Evolutionary conservation across 2,329 filamentous ascomycete species (phyloP).

Genomic region (Neofusicoccum umdonicola): DNA sequence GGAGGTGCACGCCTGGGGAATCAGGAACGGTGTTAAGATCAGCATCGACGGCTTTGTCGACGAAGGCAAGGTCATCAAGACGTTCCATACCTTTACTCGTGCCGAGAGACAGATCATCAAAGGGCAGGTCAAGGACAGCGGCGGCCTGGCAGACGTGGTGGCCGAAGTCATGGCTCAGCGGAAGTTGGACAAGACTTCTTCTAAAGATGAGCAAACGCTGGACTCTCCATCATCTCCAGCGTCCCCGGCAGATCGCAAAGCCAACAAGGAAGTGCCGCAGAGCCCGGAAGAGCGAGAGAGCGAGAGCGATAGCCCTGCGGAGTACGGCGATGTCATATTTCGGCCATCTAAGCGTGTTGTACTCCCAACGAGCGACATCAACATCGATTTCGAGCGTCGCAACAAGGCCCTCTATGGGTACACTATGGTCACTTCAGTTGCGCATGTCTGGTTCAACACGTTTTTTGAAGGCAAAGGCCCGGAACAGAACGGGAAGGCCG

Average conservation of each 20-base stretch:
- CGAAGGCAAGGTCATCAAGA: constrained; percentile 82
- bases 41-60: constrained; percentile 81
- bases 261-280: not conserved
- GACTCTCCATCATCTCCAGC: constrained; percentile 1
- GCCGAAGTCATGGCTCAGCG: constrained; percentile 40
- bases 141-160: constrained; percentile 45
- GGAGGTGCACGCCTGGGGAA: constrained; percentile 86
- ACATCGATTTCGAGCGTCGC: constrained; percentile 83
- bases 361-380: constrained; percentile 79
- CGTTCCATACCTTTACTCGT: constrained; percentile 75
- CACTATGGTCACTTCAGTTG: constrained; percentile 88
- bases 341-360: constrained; percentile 67
- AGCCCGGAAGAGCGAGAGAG: not conserved
- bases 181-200: constrained; percentile 21
- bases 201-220: not conserved
- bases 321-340: constrained; percentile 66
- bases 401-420: constrained; percentile 74
- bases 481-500: constrained; percentile 63
- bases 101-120: constrained; percentile 68
- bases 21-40: constrained; percentile 84
- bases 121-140: constrained; percentile 47
- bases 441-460: constrained; percentile 95
- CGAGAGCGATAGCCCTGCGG: not conserved
- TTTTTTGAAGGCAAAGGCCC: constrained; percentile 85
- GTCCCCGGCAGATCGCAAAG: constrained; percentile 4